These are phyloP conservation scores for Metarhizium robertsii DNA, from an alignment of 2,329 filamentous ascomycete genomes.

Conservation along the genomic window DNA sequence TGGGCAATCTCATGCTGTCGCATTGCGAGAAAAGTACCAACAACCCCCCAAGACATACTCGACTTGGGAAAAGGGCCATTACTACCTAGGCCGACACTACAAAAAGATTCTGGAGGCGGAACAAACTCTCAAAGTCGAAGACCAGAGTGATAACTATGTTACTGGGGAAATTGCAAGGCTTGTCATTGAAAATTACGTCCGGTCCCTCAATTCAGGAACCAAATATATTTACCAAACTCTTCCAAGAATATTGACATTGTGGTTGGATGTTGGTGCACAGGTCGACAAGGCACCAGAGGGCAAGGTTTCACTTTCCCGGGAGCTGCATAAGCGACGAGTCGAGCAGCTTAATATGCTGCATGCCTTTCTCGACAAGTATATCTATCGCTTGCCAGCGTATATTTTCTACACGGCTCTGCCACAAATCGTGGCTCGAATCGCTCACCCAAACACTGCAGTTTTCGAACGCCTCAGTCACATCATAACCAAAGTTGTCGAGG, in stretches of 20 bases:
- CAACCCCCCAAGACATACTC: constrained; percentile 61
- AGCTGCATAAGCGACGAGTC: constrained; percentile 46
- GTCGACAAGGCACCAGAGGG: constrained; percentile 53
- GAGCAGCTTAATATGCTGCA: constrained; percentile 63
- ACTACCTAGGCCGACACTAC: constrained; percentile 94
- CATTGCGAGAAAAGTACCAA: constrained; percentile 74
- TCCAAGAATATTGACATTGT: constrained; percentile 83
- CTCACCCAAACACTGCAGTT: constrained; percentile 70
- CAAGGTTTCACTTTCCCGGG: constrained; percentile 41
- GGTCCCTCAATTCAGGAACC: constrained; percentile 77
- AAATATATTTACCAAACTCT: constrained; percentile 96
- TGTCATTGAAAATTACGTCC: constrained; percentile 87
- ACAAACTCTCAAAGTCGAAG: constrained; percentile 63
- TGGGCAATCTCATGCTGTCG: constrained; percentile 81
- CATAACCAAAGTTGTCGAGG: constrained; percentile 74
- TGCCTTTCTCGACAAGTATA: constrained; percentile 69
- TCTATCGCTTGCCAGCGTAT: constrained; percentile 61
- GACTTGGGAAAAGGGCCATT: constrained; percentile 94
- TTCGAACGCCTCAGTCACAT: constrained; percentile 70
- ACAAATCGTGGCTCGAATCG: constrained; percentile 92
- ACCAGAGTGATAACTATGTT: constrained; percentile 67
- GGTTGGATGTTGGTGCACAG: constrained; percentile 81
- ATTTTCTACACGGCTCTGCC: constrained; percentile 77
- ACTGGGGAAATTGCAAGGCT: constrained; percentile 79
- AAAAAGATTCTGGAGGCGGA: constrained; percentile 92